Base-by-base conservation (phyloP, 177 flowering plant genomes). In the Vitis hybrid region DNA sequence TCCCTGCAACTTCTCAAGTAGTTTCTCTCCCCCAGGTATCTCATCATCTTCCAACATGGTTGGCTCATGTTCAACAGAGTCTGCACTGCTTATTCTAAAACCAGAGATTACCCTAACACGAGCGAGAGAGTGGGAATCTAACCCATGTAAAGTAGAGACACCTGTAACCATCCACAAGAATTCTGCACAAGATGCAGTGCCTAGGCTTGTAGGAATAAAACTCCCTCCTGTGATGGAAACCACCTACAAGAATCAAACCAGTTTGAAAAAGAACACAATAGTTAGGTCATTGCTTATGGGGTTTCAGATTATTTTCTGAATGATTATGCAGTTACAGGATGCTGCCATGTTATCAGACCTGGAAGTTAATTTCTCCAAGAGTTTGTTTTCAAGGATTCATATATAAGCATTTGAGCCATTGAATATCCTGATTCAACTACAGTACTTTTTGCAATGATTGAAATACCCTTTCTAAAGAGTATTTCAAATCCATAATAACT, bases 101-200 rank as follows among this genome's bases (percentile, higher is more conserved):
- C 80, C 82, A 10, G 88, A 79, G 33, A 92, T 53, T 7, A 81
- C 92, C 76, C 77, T 88, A 33, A 92, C 85, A 29, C 91, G 80
- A 15, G 86, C 85, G 70, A 90, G 72, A 57, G 86, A 78, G 22
- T 77, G 64, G 20, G 80, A 67, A 33, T 78, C 74, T 48, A 70
- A 72, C 55, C 70, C 77, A 3, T 67, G 74, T 69, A 88, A 55
- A 72, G 80, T 89, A 62, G 97, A 93, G 26, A 83, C 93, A 29
- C 99, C 99, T 8, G 90, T 84, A n/a, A 93, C 87, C 86, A 90
- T 83, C 99, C 97, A 95, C 71, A 92, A 70, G 48, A 75, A 68
- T 18, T 83, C 83, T 33, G 77, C 70, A 19, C 89, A 72, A 20
- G 69, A 63, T 70, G 88, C 64, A 52, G 83, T 74, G 11, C 74